Conservation (phyloP, 768 basidiomycete genomes). For the Coprinopsis strossmayeri region DNA sequence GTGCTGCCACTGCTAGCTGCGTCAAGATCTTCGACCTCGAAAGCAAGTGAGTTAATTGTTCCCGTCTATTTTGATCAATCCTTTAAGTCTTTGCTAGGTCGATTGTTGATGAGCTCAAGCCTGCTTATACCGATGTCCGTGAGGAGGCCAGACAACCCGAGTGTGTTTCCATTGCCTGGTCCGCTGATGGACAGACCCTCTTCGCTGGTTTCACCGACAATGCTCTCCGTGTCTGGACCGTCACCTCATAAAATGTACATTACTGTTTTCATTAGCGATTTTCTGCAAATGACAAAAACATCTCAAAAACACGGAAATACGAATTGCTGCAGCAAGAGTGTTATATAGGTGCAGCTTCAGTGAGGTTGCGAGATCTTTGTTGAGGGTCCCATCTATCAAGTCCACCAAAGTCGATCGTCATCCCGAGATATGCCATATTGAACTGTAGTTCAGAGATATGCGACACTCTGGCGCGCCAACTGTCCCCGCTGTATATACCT, state of each 20-base stretch:
- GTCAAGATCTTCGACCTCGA: conserved; percentile 99
- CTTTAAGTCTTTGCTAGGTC: conserved; percentile 44
- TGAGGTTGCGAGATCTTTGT: conserved; percentile 58
- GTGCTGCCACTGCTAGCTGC: conserved; percentile 94
- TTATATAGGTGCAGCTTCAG: conserved; percentile 34
- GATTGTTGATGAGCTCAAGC: conserved; percentile 98
- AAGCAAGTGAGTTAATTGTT: conserved; percentile 73
- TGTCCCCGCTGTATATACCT: conserved; percentile 53
- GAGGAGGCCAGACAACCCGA: conserved; percentile 76
- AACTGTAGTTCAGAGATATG: conserved; percentile 72
- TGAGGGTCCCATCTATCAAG: conserved; percentile 64
- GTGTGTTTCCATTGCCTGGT: conserved; percentile 97
- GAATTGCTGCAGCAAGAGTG: background rate
- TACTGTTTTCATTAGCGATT: conserved; percentile 9
- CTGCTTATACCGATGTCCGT: conserved; percentile 77
- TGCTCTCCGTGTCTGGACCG: conserved; percentile 88
- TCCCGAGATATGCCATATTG: conserved; percentile 48
- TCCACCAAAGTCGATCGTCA: conserved; percentile 74
- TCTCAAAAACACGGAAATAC: conserved; percentile 20
- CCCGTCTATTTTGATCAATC: background rate
- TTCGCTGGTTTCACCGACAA: conserved; percentile 98
- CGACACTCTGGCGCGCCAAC: conserved; percentile 67
- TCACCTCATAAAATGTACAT: conserved; percentile 47
- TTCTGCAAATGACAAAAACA: conserved; percentile 27
- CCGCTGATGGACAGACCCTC: conserved; percentile 93